phyloP scores from a whole-genome alignment of 352 stramenopile genomes.

The Phytophthora nicotianae region DNA sequence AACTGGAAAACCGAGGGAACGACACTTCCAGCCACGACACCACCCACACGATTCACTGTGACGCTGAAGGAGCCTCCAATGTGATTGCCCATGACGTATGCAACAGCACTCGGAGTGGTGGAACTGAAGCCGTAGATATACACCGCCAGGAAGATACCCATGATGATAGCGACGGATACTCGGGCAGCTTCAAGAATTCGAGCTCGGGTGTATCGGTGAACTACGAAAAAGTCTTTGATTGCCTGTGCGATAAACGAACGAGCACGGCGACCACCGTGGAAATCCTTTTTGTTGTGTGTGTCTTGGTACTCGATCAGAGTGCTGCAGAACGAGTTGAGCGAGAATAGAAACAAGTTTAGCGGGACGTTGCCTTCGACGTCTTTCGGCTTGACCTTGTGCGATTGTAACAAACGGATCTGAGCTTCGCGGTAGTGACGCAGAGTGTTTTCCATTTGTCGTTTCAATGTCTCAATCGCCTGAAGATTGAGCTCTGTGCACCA shows the following conservation, averaged over 20 bases:
- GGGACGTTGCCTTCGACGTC: slow-evolving; percentile 85
- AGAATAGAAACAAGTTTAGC: slow-evolving; percentile 84
- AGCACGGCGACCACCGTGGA: slow-evolving; percentile 47
- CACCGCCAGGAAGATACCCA: slow-evolving; percentile 65
- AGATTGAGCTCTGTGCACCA: slow-evolving; percentile 52
- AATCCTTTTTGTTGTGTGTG: slow-evolving; percentile 63
- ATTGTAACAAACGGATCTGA: slow-evolving; percentile 61
- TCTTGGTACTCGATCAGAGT: slow-evolving; percentile 77
- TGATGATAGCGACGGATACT: slow-evolving; percentile 51
- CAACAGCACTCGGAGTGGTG: slow-evolving; percentile 62
- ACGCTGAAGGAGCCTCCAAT: slow-evolving; percentile 81
- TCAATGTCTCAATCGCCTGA: slow-evolving; percentile 43
- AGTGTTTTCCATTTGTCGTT: slow-evolving; percentile 74
- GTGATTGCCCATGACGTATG: slow-evolving; percentile 83
- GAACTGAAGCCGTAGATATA: slow-evolving; percentile 79
- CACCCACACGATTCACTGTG: slow-evolving; percentile 83
- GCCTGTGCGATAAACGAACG: slow-evolving; percentile 49
- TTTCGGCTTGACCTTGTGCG: slow-evolving; percentile 57
- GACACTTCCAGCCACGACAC: slow-evolving; percentile 82
- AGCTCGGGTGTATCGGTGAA: slow-evolving; percentile 17
- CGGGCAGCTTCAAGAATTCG: slow-evolving; percentile 15
- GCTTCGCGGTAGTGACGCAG: slow-evolving; percentile 63
- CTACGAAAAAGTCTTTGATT: slow-evolving; percentile 47
- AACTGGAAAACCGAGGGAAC: slow-evolving; percentile 85
- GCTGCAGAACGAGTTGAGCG: slow-evolving; percentile 83